Percentiles rank a stretch among this genome's conserved stretches.
Conservation (phyloP, 352 stramenopile species). For the Phytopythium vexans region DNA sequence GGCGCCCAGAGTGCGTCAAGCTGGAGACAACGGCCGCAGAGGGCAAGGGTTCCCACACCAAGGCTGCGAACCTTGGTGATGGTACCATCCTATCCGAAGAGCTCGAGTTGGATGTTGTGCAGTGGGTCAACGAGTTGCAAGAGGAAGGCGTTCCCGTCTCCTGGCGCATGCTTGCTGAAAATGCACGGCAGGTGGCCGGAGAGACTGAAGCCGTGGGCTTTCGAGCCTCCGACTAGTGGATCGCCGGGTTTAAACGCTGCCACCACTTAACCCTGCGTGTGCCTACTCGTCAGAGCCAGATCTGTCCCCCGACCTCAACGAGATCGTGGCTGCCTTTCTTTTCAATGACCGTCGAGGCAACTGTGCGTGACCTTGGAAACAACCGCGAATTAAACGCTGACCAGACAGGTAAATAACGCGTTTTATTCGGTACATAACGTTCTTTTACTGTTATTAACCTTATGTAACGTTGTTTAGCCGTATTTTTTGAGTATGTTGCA, state of each 20-base stretch:
- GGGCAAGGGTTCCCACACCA: neutral
- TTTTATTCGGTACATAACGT: no score
- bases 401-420: constrained; percentile 3
- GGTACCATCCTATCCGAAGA: neutral
- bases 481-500: constrained; percentile 5
- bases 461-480: constrained; percentile 1
- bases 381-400: neutral
- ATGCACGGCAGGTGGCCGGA: neutral
- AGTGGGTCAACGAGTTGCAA: constrained; percentile 1
- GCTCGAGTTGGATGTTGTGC: neutral
- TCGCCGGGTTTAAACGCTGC: neutral
- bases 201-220: neutral
- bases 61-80: neutral
- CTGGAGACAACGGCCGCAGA: neutral
- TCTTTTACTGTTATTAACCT: neutral
- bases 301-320: neutral
- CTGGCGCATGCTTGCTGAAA: neutral
- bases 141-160: neutral
- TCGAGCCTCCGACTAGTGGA: constrained; percentile 1
- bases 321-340: neutral
- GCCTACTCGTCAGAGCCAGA: neutral
- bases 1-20: neutral
- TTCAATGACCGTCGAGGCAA: neutral
- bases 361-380: neutral
- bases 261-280: constrained; percentile 1